Conservation (phyloP, 192 early-diverging fungal species). For the Chytriomyces hyalinus region DNA sequence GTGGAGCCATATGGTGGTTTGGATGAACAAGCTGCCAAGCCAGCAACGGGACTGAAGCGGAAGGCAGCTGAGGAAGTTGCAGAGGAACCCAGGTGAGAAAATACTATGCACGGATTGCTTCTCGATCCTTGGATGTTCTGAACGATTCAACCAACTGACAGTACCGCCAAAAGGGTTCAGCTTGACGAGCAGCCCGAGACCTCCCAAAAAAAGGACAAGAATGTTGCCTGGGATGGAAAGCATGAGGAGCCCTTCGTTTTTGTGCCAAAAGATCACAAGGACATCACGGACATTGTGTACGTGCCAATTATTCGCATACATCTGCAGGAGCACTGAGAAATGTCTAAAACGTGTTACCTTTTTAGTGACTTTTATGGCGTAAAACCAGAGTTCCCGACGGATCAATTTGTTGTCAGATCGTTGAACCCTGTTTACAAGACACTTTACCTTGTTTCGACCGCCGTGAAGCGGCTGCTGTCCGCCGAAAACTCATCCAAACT, state of each 20-base stretch:
- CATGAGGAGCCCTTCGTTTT: conserved; percentile 90
- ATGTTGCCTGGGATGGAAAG: conserved; percentile 37
- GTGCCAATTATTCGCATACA: not conserved
- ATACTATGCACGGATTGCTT: not conserved
- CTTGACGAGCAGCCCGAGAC: conserved; percentile 9
- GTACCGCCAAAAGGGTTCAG: conserved; percentile 22
- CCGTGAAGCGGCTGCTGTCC: conserved; percentile 75
- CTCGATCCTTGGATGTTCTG: too few species aligned
- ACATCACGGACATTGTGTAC: conserved; percentile 66
- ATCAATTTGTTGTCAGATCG: conserved; percentile 89
- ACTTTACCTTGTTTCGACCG: conserved; percentile 85
- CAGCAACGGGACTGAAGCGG: conserved; percentile 13
- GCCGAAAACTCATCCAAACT: conserved; percentile 56
- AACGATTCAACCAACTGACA: not conserved
- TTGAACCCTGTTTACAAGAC: conserved; percentile 67
- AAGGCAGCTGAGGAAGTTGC: conserved; percentile 17
- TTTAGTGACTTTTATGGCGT: conserved; percentile 76
- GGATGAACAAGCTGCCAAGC: conserved; percentile 46
- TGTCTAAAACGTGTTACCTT: not conserved
- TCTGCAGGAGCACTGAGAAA: not conserved
- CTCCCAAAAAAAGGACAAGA: conserved; percentile 29
- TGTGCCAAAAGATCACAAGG: conserved; percentile 62
- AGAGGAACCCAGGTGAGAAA: conserved; percentile 18
- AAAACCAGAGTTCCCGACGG: conserved; percentile 70
- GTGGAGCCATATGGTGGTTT: conserved; percentile 67